These are phyloP conservation scores for Trichoderma parareesei DNA, from an alignment of 495 filamentous ascomycete species.

Conservation along the genomic window DNA sequence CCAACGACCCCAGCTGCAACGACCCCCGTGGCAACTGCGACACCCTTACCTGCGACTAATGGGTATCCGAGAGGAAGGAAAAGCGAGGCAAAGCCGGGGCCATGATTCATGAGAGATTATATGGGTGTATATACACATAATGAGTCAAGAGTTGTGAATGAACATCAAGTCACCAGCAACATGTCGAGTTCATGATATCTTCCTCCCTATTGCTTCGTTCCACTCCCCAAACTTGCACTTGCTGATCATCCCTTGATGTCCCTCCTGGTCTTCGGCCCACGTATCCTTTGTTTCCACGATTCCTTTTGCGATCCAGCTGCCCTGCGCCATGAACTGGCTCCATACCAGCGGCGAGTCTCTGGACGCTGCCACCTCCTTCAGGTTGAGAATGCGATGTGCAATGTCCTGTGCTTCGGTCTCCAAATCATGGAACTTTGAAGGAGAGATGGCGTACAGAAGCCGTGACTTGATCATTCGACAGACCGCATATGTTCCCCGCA, in stretches of 20 bases:
- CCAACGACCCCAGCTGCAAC: constrained; percentile 7
- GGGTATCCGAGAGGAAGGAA: neutral
- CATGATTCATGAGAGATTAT: no score
- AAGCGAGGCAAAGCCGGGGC: no score
- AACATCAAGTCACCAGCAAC: no score
- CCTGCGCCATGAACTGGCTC: constrained; percentile 13
- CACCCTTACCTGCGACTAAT: neutral
- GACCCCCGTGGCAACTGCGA: constrained; percentile 3
- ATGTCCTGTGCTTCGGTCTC: constrained; percentile 14
- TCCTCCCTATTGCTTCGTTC: neutral
- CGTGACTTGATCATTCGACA: constrained; percentile 15
- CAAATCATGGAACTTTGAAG: constrained; percentile 10
- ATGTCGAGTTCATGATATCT: neutral
- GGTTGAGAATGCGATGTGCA: constrained; percentile 5
- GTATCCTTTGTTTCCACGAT: constrained; percentile 12
- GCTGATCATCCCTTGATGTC: neutral
- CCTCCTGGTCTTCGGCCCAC: neutral
- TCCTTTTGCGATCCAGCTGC: constrained; percentile 13
- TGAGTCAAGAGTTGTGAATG: no score
- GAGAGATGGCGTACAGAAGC: constrained; percentile 13
- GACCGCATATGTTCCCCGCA: constrained; percentile 14
- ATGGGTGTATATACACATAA: no score
- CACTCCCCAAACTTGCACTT: neutral
- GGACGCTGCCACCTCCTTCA: neutral
- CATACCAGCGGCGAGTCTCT: neutral